These are phyloP conservation scores for Cyberlindnera mycetangii DNA, from an alignment of 805 yeast genomes.

Conservation along the genomic window DNA sequence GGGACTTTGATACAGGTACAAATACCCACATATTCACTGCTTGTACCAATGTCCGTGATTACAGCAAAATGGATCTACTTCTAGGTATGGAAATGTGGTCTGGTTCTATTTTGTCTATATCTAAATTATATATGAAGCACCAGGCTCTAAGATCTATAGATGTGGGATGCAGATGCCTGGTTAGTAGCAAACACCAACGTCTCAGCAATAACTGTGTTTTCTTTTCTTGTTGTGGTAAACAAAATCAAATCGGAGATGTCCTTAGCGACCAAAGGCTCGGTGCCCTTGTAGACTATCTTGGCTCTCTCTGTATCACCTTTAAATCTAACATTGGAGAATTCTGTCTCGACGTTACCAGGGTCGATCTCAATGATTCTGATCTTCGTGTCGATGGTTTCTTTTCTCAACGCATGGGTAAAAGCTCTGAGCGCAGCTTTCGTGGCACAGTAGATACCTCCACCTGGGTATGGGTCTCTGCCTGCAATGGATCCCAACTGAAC, in stretches of 20 bases:
- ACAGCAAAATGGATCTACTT: too few species aligned
- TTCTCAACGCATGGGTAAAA: constrained; percentile 67
- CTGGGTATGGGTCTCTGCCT: constrained; percentile 80
- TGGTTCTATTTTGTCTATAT: not conserved
- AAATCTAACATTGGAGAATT: constrained; percentile 58
- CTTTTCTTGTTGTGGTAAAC: constrained; percentile 56
- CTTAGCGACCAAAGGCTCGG: constrained; percentile 54
- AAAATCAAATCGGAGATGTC: constrained; percentile 36
- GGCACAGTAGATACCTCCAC: constrained; percentile 77
- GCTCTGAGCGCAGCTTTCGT: constrained; percentile 74
- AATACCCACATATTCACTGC: too few species aligned
- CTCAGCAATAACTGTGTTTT: constrained; percentile 66
- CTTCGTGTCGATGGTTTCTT: constrained; percentile 67
- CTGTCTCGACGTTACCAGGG: constrained; percentile 71
- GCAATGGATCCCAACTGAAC: constrained; percentile 77
- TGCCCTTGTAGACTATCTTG: constrained; percentile 52
- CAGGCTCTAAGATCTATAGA: constrained; percentile 49
- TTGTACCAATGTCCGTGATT: too few species aligned
- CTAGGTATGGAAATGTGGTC: too few species aligned
- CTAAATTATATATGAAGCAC: too few species aligned
- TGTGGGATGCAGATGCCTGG: constrained; percentile 64
- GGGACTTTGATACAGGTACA: too few species aligned
- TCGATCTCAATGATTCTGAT: constrained; percentile 64
- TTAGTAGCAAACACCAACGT: constrained; percentile 78
- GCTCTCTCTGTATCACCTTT: constrained; percentile 55